These are phyloP conservation scores for Coemansia sp. DNA, from an alignment of 192 early-diverging fungal genomes.

Conservation along the genomic window DNA sequence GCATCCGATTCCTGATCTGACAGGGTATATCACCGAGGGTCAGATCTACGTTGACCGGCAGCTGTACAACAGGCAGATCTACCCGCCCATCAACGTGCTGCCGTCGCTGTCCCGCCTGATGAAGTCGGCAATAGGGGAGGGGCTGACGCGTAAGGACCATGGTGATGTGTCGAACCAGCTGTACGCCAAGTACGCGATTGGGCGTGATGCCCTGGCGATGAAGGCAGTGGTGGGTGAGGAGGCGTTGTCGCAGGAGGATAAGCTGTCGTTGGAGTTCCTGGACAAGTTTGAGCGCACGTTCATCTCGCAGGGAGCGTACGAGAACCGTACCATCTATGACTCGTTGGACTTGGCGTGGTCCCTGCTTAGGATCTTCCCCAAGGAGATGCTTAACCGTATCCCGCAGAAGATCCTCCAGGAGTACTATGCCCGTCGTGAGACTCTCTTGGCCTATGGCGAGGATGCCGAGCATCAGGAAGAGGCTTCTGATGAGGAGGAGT, in stretches of 20 bases:
- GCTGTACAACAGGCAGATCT: conserved; percentile 98
- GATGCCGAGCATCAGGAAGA: conserved; percentile 21
- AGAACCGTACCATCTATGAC: conserved; percentile 95
- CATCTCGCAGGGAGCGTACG: conserved; percentile 94
- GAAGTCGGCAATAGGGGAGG: conserved; percentile 99
- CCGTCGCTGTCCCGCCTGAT: conserved; percentile 98
- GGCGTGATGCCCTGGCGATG: conserved; percentile 97
- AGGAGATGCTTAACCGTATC: conserved; percentile 99
- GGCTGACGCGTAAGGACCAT: conserved; percentile 96
- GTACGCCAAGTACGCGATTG: conserved; percentile 99
- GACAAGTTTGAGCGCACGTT: conserved; percentile 99
- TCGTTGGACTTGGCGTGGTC: conserved; percentile 98
- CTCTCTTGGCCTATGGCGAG: conserved; percentile 3
- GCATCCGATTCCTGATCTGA: conserved; percentile 99
- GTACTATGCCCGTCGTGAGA: conserved; percentile 77
- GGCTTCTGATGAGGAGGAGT: conserved; percentile 22
- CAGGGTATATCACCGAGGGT: conserved; percentile 99
- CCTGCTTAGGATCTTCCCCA: conserved; percentile 98
- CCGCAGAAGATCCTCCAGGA: conserved; percentile 93
- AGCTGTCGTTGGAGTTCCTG: conserved; percentile 95
- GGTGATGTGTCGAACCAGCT: conserved; percentile 99
- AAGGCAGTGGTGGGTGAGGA: conserved; percentile 99
- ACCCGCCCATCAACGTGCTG: conserved; percentile 99
- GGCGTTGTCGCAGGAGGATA: conserved; percentile 97
- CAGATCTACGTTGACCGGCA: conserved; percentile 99